These are phyloP conservation scores for Pyrenochaeta sp. DNA, from an alignment of 2,329 filamentous ascomycete genomes.

Conservation along the genomic window DNA sequence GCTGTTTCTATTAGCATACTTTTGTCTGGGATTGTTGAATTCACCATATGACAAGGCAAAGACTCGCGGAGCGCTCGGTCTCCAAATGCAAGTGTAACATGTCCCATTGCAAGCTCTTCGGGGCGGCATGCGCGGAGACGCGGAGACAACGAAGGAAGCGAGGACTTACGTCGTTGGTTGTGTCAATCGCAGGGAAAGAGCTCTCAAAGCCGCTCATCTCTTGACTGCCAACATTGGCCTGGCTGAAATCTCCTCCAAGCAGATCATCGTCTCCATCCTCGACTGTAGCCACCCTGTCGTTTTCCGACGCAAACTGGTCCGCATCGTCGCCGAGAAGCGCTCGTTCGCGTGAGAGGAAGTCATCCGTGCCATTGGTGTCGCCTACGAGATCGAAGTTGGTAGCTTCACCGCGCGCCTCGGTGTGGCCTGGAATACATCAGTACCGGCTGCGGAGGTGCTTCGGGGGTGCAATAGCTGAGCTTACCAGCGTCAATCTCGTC, in stretches of 20 bases:
- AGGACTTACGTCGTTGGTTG: conserved; percentile 71
- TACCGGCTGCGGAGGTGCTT: conserved; percentile 29
- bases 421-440: conserved; percentile 66
- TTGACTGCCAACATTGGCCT: conserved; percentile 51
- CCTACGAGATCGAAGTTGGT: conserved; percentile 58
- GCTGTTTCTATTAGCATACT: conserved; percentile 55
- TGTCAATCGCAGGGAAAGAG: conserved; percentile 86
- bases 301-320: conserved; percentile 81
- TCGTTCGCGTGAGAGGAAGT: conserved; percentile 92
- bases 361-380: conserved; percentile 70
- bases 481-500: conserved; percentile 63
- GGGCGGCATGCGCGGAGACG: background rate
- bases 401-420: conserved; percentile 65
- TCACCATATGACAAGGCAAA: background rate
- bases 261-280: conserved; percentile 75
- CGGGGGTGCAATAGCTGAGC: conserved; percentile 33
- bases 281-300: conserved; percentile 71
- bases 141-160: conserved; percentile 3
- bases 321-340: conserved; percentile 92
- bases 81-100: background rate
- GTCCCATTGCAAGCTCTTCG: background rate
- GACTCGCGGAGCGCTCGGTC: background rate
- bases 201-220: conserved; percentile 77
- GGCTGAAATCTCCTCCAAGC: conserved; percentile 65
- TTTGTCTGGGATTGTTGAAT: background rate